A percentile compares a stretch with the other conserved stretches of the same genome.
Evolutionary conservation across 176 grass and related monocot genomes (phyloP).

Genomic region (Thalia dealbata): DNA sequence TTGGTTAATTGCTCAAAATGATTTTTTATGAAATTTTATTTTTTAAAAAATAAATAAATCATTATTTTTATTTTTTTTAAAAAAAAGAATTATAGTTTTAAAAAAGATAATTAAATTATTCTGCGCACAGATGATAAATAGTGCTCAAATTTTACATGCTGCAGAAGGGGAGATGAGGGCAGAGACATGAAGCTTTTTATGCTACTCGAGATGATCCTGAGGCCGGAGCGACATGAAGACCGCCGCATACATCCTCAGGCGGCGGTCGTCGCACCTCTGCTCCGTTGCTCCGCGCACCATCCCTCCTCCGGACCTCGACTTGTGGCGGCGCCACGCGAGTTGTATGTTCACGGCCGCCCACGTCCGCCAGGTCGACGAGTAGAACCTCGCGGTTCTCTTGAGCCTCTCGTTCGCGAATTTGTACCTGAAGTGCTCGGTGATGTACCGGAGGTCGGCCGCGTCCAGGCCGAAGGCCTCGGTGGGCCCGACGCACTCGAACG

Average conservation of each 20-base stretch:
- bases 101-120: not conserved
- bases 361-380: constrained; percentile 91
- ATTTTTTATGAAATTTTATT: too few species aligned
- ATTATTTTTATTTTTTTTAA: not conserved
- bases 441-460: constrained; percentile 70
- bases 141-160: too few species aligned
- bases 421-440: constrained; percentile 97
- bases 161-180: too few species aligned
- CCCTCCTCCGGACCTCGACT: constrained; percentile 24
- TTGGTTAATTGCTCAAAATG: too few species aligned
- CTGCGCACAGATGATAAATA: too few species aligned
- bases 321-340: constrained; percentile 77
- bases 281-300: constrained; percentile 6
- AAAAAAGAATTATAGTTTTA: too few species aligned
- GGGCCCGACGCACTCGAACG: constrained; percentile 68
- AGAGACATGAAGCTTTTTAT: too few species aligned
- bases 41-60: not conserved
- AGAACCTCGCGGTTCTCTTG: constrained; percentile 77
- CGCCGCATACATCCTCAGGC: constrained; percentile 67
- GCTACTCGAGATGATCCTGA: constrained; percentile 86
- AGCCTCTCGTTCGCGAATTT: constrained; percentile 88
- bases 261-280: constrained; percentile 39
- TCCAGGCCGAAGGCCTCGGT: constrained; percentile 68
- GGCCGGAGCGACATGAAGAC: constrained; percentile 98
- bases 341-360: constrained; percentile 98